phyloP scores from a whole-genome alignment of 1,284 basidiomycete species.

The Kalmanozyma brasiliensis region DNA sequence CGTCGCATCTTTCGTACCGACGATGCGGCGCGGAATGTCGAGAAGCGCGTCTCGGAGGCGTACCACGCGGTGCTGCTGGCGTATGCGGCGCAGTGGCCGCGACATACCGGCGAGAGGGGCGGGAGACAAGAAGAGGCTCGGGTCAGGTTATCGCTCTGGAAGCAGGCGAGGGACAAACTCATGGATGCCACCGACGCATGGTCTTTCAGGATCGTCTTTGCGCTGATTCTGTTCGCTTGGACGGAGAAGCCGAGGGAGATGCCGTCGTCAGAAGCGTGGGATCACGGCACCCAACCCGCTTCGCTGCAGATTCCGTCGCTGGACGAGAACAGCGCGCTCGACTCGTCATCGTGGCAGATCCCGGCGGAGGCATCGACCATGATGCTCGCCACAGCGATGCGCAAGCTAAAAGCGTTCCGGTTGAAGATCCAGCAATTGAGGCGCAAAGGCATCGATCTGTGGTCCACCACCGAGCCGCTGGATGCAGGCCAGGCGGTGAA shows the following conservation, averaged over 20 bases:
- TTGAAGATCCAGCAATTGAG: slow-evolving; percentile 35
- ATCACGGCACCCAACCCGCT: slow-evolving; percentile 13
- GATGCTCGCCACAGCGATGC: slow-evolving; percentile 46
- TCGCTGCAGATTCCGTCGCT: slow-evolving; percentile 29
- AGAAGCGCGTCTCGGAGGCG: slow-evolving; percentile 37
- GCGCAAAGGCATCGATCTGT: slow-evolving; percentile 38
- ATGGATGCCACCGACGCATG: slow-evolving; percentile 42
- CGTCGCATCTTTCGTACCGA: slow-evolving; percentile 34
- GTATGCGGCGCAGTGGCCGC: slow-evolving; percentile 41
- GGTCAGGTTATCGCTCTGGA: neutral
- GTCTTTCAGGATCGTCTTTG: slow-evolving; percentile 43
- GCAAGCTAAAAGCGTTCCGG: slow-evolving; percentile 39
- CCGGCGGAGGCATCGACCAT: slow-evolving; percentile 39
- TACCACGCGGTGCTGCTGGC: slow-evolving; percentile 39
- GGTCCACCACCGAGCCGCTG: slow-evolving; percentile 24
- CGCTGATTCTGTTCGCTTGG: slow-evolving; percentile 47
- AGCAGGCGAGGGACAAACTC: slow-evolving; percentile 33
- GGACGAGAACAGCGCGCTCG: slow-evolving; percentile 40
- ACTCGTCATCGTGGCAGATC: slow-evolving; percentile 38
- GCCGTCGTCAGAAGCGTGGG: slow-evolving; percentile 28
- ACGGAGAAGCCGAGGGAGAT: slow-evolving; percentile 44
- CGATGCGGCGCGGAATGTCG: slow-evolving; percentile 23
- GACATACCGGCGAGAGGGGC: slow-evolving; percentile 24
- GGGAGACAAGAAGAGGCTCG: too few relatives aligned
- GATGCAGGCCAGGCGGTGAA: slow-evolving; percentile 17